Conservation (phyloP, 768 basidiomycete species). For the Serendipita sp. region DNA sequence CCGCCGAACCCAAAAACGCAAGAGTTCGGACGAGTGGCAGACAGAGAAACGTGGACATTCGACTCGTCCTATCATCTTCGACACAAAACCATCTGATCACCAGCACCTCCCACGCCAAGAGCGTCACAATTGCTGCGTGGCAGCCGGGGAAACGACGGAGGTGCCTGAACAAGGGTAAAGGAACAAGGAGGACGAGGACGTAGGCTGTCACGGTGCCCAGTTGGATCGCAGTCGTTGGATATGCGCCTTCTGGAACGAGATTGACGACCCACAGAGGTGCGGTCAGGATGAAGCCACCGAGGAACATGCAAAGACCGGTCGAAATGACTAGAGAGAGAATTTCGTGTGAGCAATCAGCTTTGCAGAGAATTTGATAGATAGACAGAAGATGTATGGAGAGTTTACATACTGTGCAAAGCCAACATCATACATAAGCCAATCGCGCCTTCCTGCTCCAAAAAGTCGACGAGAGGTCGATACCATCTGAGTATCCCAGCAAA, state of each 20-base stretch:
- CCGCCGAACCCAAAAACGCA: background rate
- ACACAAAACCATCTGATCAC: conserved; percentile 5
- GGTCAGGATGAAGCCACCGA: background rate
- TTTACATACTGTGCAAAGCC: background rate
- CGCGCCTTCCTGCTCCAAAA: background rate
- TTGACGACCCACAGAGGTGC: background rate
- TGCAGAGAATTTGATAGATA: background rate
- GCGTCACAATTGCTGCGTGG: background rate
- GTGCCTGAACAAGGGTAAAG: background rate
- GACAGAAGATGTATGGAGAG: too few relatives aligned
- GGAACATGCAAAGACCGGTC: conserved; percentile 1
- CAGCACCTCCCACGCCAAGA: background rate
- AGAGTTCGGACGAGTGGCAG: background rate
- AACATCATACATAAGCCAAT: background rate
- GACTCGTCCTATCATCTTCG: background rate
- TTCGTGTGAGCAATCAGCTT: background rate
- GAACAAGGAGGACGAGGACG: background rate
- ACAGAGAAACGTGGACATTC: background rate
- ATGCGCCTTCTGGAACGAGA: background rate
- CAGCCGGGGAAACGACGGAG: background rate
- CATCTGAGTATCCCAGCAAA: background rate
- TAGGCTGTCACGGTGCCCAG: background rate
- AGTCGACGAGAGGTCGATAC: background rate
- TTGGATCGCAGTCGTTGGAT: background rate
- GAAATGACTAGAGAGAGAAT: background rate